These are phyloP conservation scores for Artemisia tridentata DNA, from an alignment of 129 eudicot species.

Conservation along the genomic window DNA sequence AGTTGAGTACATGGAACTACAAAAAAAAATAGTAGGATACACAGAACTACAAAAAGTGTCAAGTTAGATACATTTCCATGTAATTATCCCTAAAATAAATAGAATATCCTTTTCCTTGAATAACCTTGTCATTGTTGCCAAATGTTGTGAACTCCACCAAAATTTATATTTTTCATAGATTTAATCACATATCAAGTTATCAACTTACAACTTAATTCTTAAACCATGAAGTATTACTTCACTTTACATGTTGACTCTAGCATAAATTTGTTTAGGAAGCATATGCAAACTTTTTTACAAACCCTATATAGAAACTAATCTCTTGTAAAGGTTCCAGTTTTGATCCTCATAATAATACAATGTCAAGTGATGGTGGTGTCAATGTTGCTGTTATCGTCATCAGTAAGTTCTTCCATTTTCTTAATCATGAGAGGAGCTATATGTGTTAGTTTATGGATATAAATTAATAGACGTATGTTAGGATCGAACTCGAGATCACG, in stretches of 20 bases:
- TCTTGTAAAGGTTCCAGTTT: background rate
- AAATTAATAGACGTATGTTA: too few species aligned
- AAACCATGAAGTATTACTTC: background rate
- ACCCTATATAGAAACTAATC: background rate
- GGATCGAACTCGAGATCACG: too few species aligned
- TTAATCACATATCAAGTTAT: background rate
- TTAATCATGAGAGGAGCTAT: background rate
- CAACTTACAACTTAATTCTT: constrained; percentile 8
- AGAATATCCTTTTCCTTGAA: background rate
- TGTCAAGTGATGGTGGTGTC: background rate
- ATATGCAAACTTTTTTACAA: background rate
- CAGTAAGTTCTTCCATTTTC: background rate
- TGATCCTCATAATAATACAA: background rate
- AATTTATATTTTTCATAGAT: background rate
- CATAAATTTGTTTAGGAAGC: background rate
- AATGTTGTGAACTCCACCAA: constrained; percentile 1
- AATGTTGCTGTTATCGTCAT: background rate
- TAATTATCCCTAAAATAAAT: too few species aligned
- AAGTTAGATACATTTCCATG: too few species aligned
- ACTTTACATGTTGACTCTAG: background rate
- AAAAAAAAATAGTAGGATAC: too few species aligned
- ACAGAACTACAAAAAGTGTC: too few species aligned
- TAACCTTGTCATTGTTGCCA: background rate
- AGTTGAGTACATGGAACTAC: too few species aligned
- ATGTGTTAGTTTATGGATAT: too few species aligned